Evolutionary conservation across 306 rosid species (phyloP), one percentile per base, ranked within the genome.

Genomic region (Vigna reflexopilosa): DNA sequence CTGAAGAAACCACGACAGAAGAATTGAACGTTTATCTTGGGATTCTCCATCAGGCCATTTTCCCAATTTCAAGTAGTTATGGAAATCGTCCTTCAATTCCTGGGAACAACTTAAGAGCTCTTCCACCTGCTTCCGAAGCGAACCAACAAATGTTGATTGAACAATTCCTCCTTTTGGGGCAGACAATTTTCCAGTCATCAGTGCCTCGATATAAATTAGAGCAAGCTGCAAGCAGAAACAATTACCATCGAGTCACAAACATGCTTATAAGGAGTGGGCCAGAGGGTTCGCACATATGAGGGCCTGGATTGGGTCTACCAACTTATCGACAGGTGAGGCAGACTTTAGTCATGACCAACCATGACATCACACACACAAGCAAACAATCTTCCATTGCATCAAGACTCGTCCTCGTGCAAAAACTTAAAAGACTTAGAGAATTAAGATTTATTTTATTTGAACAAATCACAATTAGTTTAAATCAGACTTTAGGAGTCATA

Each of bases 1-100:
- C 81, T 91, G 97, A 77, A 90, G 95, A 83, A 81, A 91, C 93
- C 97, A 89, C 79, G 98, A 89, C 78, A 92, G 93, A 80, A 92
- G 90, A 26, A 92, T 74, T 10, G 88, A 52, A 40, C 89, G 89
- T 73, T 75, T 85, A 58, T 82, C 84, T 75, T 69, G 83, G n/a
- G 80, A 67, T 59, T 89, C 90, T 63, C 84, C 87, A 10, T 72
- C 85, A n/a, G 98, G 97, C 97, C 98, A 91, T 82, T 74, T 89
- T 77, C 98, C 92, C 5, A 76, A 77, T 63, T 84, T 87, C 87
- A 92, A 73, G 74, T 95, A 95, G 72, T 77, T 86, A 36, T 76
- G 80, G 63, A 92, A 83, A 86, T 91, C 90, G 22, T 89, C 85
- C 84, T 88, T 91, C 83, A 92, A 85, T 84, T 78, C 88, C 69